Evolutionary conservation across 176 grass and related monocot species (phyloP).

Genomic region (Phragmites australis): DNA sequence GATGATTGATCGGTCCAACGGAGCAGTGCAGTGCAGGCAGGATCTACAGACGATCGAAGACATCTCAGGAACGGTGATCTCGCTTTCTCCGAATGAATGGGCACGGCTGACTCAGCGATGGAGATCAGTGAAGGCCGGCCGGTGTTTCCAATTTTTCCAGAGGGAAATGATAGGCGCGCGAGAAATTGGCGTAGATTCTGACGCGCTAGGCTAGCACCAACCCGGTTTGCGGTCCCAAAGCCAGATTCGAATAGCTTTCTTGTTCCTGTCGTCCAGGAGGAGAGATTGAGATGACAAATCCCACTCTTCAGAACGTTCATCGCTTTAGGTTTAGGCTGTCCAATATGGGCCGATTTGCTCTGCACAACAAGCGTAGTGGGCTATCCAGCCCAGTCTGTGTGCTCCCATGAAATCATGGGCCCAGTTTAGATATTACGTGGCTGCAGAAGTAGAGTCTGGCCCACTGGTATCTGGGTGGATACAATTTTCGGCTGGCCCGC

Average conservation of each 20-base stretch:
- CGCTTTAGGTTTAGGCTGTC: no score
- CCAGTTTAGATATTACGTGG: background rate
- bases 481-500: no score
- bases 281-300: background rate
- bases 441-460: no score
- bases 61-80: background rate
- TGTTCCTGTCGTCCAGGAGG: background rate
- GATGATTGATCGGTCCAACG: background rate
- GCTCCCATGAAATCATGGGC: background rate
- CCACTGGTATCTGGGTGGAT: no score
- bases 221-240: background rate
- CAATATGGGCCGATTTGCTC: no score
- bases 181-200: conserved; percentile 21
- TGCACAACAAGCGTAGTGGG: background rate
- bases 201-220: background rate
- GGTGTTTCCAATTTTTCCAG: background rate
- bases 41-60: background rate
- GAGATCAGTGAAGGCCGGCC: no score
- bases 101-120: background rate
- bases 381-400: background rate
- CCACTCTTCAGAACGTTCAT: no score
- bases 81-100: background rate
- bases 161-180: conserved; percentile 2
- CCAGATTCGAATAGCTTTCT: background rate
- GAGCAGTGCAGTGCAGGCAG: background rate